Evolutionary conservation across 2,329 filamentous ascomycete species (phyloP).

Genomic region (Diaporthe ilicicola): DNA sequence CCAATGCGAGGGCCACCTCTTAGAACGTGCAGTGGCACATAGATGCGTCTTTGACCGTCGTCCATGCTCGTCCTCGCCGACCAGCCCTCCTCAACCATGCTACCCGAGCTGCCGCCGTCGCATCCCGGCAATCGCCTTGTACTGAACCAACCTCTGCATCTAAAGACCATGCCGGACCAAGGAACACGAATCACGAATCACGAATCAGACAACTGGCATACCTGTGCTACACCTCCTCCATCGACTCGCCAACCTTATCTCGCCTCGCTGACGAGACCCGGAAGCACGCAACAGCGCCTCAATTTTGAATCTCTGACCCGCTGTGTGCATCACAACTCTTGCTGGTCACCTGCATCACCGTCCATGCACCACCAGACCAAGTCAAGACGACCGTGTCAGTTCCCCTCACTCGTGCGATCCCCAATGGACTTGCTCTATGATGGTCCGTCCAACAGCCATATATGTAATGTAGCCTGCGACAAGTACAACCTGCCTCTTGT

Average conservation of each 20-base stretch:
- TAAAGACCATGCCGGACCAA: slow-evolving; percentile 5
- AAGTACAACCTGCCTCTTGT: slow-evolving; percentile 16
- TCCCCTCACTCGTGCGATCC: neutral
- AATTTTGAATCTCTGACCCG: neutral
- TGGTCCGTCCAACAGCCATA: neutral
- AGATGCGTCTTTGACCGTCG: neutral
- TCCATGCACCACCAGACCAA: slow-evolving; percentile 1
- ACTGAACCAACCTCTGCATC: slow-evolving; percentile 17
- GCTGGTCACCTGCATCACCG: neutral
- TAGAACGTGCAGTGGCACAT: slow-evolving; percentile 27
- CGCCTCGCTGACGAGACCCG: slow-evolving; percentile 17
- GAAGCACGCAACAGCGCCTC: neutral
- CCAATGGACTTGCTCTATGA: neutral
- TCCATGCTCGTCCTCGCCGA: slow-evolving; percentile 7
- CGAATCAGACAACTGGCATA: slow-evolving; percentile 25
- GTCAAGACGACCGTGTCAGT: neutral
- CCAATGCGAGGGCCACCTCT: slow-evolving; percentile 21
- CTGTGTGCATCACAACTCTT: neutral
- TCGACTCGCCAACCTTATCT: slow-evolving; percentile 18
- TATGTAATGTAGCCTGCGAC: slow-evolving; percentile 14
- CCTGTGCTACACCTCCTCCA: neutral
- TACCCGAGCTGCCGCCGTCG: slow-evolving; percentile 13
- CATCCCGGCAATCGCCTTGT: slow-evolving; percentile 25
- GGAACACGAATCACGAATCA: slow-evolving; percentile 28
- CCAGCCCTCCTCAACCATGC: slow-evolving; percentile 14